Evolutionary conservation across 1,284 basidiomycete species (phyloP).

Genomic region (Violaceomyces palustris): DNA sequence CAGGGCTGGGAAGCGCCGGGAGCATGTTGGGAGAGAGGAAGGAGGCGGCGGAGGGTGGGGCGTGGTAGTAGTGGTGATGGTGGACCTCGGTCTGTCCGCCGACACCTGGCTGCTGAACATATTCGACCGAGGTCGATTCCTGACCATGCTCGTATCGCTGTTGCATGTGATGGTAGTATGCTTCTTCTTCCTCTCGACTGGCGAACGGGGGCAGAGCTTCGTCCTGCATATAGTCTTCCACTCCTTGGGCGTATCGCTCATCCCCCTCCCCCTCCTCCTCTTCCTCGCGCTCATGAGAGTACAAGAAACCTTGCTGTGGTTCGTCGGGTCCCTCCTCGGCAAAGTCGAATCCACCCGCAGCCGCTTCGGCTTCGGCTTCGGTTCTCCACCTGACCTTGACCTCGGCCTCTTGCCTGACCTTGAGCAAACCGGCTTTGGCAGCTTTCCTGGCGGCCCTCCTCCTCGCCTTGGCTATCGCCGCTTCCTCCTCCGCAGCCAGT

Average conservation of each 20-base stretch:
- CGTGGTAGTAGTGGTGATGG: constrained; percentile 44
- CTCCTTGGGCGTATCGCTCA: constrained; percentile 6
- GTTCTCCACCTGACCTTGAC: constrained; percentile 15
- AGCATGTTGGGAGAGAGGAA: not conserved
- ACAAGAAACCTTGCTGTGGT: not conserved
- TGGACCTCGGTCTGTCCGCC: constrained; percentile 24
- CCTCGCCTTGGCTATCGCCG: constrained; percentile 39
- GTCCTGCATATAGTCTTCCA: no score
- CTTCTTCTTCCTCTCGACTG: constrained; percentile 18
- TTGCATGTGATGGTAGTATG: not conserved
- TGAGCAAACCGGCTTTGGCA: constrained; percentile 31
- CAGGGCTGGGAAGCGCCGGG: not conserved
- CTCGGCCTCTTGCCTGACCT: constrained; percentile 20
- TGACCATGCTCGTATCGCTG: not conserved
- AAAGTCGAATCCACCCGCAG: constrained; percentile 35
- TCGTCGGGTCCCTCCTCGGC: constrained; percentile 14
- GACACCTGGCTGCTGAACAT: constrained; percentile 3
- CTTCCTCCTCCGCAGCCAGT: constrained; percentile 34
- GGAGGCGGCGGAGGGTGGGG: constrained; percentile 1
- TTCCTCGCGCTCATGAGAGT: not conserved
- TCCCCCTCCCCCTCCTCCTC: constrained; percentile 1
- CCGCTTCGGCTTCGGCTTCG: constrained; percentile 42
- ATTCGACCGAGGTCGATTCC: constrained; percentile 12
- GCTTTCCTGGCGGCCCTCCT: constrained; percentile 35
- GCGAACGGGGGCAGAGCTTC: no score